phyloP scores from a whole-genome alignment of 106 monocot species.

The Dendrobium huoshanense region DNA sequence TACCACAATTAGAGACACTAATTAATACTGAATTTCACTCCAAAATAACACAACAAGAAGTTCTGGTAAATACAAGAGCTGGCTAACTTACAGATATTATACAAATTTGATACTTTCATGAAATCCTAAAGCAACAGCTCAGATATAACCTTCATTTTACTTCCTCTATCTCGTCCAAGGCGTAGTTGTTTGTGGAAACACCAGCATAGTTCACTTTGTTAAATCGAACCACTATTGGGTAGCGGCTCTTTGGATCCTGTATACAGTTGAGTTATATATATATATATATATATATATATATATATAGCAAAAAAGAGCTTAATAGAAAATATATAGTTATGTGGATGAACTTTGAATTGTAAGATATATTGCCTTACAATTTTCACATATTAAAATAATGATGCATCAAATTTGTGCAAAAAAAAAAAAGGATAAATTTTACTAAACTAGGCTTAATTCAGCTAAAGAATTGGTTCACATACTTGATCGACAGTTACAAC shows the following conservation, averaged over 20 bases:
- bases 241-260: slow-evolving; percentile 31
- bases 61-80: too few relatives aligned
- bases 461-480: neutral
- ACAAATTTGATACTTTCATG: neutral
- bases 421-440: neutral
- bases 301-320: too few relatives aligned
- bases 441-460: neutral
- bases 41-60: too few relatives aligned
- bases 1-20: too few relatives aligned
- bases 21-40: too few relatives aligned
- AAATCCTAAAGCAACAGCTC: neutral
- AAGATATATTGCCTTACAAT: too few relatives aligned
- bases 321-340: too few relatives aligned
- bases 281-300: too few relatives aligned
- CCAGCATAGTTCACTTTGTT: slow-evolving; percentile 41
- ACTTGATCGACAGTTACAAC: slow-evolving; percentile 44
- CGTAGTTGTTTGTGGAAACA: slow-evolving; percentile 46
- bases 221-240: slow-evolving; percentile 44
- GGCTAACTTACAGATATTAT: neutral
- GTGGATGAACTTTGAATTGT: too few relatives aligned
- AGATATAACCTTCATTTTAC: slow-evolving; percentile 11
- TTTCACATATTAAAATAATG: too few relatives aligned
- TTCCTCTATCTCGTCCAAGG: slow-evolving; percentile 39
- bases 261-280: neutral
- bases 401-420: too few relatives aligned